A percentile compares a stretch with the other conserved stretches of the same genome.
phyloP scores from a whole-genome alignment of 1,139 yeast species.

The Saccharomycopsis phalli region DNA sequence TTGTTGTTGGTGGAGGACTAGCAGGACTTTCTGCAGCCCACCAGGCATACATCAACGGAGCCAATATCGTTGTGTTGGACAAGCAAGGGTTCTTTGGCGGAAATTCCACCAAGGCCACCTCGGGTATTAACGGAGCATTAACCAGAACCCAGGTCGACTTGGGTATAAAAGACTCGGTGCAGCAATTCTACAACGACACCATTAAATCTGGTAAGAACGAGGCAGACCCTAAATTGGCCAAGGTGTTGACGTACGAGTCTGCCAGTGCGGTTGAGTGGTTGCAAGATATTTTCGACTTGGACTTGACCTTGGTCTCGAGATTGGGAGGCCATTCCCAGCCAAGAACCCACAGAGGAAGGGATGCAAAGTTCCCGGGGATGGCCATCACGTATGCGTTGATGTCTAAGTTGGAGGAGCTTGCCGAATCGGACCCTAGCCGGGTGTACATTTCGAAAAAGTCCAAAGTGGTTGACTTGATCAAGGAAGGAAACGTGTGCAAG shows the following conservation, averaged over 20 bases:
- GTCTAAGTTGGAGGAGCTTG: constrained; percentile 42
- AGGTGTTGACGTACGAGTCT: constrained; percentile 42
- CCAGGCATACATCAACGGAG: constrained; percentile 48
- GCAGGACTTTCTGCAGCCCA: constrained; percentile 77
- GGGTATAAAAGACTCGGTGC: constrained; percentile 46
- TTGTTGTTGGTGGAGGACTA: constrained; percentile 72
- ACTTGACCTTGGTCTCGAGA: constrained; percentile 56
- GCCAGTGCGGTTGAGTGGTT: constrained; percentile 67
- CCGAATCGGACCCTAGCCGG: constrained; percentile 41
- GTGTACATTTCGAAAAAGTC: constrained; percentile 44
- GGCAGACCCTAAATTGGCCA: constrained; percentile 47
- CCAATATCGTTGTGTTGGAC: constrained; percentile 52
- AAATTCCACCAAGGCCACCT: constrained; percentile 72
- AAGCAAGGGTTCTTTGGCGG: constrained; percentile 64
- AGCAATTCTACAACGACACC: constrained; percentile 57
- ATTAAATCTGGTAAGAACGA: constrained; percentile 53
- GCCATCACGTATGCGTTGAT: constrained; percentile 61
- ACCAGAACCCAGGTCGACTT: constrained; percentile 51
- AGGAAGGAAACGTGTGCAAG: constrained; percentile 20
- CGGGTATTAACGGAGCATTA: constrained; percentile 72
- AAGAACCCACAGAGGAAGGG: constrained; percentile 66
- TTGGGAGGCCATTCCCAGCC: constrained; percentile 70
- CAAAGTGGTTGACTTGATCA: constrained; percentile 44
- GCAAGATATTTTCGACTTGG: constrained; percentile 49
- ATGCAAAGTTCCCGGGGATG: constrained; percentile 64